phyloP scores from a whole-genome alignment of 768 basidiomycete genomes.

The Russula earlei region DNA sequence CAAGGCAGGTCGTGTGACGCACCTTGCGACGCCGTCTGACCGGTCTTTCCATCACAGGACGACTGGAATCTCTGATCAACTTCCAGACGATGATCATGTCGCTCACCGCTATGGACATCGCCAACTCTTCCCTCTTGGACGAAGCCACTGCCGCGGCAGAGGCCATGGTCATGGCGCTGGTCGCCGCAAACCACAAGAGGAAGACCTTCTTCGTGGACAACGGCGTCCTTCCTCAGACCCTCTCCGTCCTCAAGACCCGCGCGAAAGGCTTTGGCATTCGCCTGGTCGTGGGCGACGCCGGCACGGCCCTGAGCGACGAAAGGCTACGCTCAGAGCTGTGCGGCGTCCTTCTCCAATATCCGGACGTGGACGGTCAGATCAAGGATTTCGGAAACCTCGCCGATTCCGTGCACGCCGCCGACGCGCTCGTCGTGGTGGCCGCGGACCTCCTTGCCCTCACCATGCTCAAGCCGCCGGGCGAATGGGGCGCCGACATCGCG shows the following conservation, averaged over 20 bases:
- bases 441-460: slow-evolving; percentile 91
- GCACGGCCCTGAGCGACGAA: slow-evolving; percentile 41
- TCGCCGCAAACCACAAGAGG: slow-evolving; percentile 58
- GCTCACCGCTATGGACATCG: slow-evolving; percentile 88
- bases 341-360: slow-evolving; percentile 90
- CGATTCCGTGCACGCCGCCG: slow-evolving; percentile 55
- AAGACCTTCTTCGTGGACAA: slow-evolving; percentile 78
- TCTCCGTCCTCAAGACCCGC: slow-evolving; percentile 81
- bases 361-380: slow-evolving; percentile 79
- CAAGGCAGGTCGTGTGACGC: slow-evolving; percentile 54
- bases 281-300: slow-evolving; percentile 57
- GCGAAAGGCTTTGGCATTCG: slow-evolving; percentile 92
- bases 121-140: slow-evolving; percentile 91
- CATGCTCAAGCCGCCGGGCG: slow-evolving; percentile 89
- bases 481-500: slow-evolving; percentile 97
- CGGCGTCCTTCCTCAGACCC: slow-evolving; percentile 79
- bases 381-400: slow-evolving; percentile 63
- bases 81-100: slow-evolving; percentile 96
- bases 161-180: slow-evolving; percentile 92
- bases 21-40: neutral
- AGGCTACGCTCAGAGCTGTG: slow-evolving; percentile 55
- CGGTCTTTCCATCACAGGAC: slow-evolving; percentile 42
- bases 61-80: slow-evolving; percentile 92
- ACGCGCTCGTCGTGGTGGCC: slow-evolving; percentile 79
- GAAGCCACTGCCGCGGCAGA: slow-evolving; percentile 94